Base-by-base conservation (phyloP, 257 asterid species). In the Jasminum sambac region DNA sequence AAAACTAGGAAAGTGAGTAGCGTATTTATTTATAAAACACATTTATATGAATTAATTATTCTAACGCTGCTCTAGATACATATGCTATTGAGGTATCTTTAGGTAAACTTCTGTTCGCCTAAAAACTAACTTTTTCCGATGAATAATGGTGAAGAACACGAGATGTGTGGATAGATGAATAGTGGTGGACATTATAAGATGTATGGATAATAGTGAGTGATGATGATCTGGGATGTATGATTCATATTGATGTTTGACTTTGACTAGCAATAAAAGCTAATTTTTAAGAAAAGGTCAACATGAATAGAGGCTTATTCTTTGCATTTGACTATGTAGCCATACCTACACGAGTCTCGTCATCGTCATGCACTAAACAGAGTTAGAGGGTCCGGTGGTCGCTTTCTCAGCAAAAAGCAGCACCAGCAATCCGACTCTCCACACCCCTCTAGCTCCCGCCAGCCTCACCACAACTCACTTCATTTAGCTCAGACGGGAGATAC, bases 321-420 rank as follows among this genome's bases (percentile, higher is more conserved):
- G 17, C 39, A 30, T 0, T 11, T 23, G n/a, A 48, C 30, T 12
- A 19, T 80, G 85, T 91, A 95, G 99, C 98, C 99, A 2, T 95
- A 95, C 64, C 91, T 95, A 83, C 98, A 95, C 9, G 98, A 95
- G 90, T 95, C 99, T 48, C 91, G 99, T 5, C 99, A 95, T 74
- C 91, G 79, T 43, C 99, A 95, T 55, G 99, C 99, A 1, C 76
- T 95, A 12, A 95, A 95, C 7, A 79, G 99, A 79, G 97, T 95
- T 9, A 84, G 99, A 60, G 99, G 99, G 0, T 69, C 88, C 0
- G 99, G 98, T 2, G 99, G 99, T 21, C 92, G 98, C 19, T 95
- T 95, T 76, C 89, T 95, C 50, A 87, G 98, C 91, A 79, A 90
- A 3, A 89, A 89, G 83, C 86, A 84, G 71, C 55, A 43, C 46